Percentiles rank a stretch among this genome's conserved stretches.
These are phyloP conservation scores for Starmerella roubikii DNA, from an alignment of 805 yeast genomes.

Conservation along the genomic window DNA sequence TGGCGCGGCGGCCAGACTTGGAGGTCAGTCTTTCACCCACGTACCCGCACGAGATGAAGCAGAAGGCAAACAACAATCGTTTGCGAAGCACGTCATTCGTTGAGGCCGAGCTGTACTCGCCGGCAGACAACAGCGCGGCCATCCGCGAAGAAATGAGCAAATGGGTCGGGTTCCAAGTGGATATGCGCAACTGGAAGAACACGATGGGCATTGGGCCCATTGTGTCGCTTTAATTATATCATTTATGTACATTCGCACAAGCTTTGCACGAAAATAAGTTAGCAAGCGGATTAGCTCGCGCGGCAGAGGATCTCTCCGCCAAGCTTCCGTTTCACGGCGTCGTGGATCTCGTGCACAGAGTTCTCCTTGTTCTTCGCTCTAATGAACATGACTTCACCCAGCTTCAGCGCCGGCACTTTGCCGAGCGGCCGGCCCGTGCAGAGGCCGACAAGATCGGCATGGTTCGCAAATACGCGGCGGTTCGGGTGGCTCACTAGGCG, in stretches of 20 bases:
- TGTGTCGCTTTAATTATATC: constrained; percentile 29
- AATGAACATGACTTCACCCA: constrained; percentile 78
- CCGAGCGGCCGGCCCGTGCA: constrained; percentile 67
- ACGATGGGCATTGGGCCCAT: constrained; percentile 51
- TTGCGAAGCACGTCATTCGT: constrained; percentile 22
- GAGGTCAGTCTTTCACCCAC: constrained; percentile 21
- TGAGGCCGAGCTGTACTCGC: constrained; percentile 30
- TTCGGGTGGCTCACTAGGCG: constrained; percentile 74
- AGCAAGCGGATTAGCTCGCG: constrained; percentile 19
- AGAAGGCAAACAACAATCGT: background rate
- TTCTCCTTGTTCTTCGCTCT: constrained; percentile 33
- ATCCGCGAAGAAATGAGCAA: constrained; percentile 39
- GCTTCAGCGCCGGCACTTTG: constrained; percentile 64
- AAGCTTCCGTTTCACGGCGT: constrained; percentile 62
- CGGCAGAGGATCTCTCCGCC: constrained; percentile 77
- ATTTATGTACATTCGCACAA: background rate
- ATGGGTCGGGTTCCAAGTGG: constrained; percentile 79
- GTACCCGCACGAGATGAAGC: constrained; percentile 1
- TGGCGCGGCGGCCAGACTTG: constrained; percentile 12
- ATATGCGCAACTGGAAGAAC: constrained; percentile 68
- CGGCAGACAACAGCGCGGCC: constrained; percentile 38
- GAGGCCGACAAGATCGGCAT: constrained; percentile 53
- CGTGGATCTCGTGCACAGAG: constrained; percentile 61
- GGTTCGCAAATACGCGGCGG: constrained; percentile 50
- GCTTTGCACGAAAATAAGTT: background rate